Evolutionary conservation across 2,329 filamentous ascomycete genomes (phyloP).

Genomic region (Penicillium sp.): DNA sequence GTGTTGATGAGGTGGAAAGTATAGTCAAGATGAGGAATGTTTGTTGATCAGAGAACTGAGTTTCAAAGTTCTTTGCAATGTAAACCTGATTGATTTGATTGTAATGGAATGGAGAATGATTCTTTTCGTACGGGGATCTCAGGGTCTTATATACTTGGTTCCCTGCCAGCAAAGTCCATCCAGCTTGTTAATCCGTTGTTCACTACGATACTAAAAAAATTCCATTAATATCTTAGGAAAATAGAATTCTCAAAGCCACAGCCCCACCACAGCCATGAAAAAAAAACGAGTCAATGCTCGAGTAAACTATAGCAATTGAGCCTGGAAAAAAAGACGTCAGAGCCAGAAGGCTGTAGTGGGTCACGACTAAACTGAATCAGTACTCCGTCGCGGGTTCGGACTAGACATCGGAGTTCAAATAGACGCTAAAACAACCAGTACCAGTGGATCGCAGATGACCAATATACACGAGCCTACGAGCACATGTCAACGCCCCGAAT

Average conservation of each 20-base stretch:
- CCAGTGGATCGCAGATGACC: constrained; percentile 11
- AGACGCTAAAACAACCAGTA: background rate
- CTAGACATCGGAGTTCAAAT: constrained; percentile 4
- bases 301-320: background rate
- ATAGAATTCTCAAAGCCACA: constrained; percentile 6
- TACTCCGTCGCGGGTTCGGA: constrained; percentile 5
- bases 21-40: background rate
- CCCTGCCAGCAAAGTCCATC: background rate
- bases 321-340: constrained; percentile 8
- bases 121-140: background rate
- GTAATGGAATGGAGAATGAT: constrained; percentile 10
- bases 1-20: background rate
- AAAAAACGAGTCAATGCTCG: background rate
- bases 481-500: constrained; percentile 6
- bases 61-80: constrained; percentile 5
- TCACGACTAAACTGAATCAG: background rate
- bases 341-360: background rate
- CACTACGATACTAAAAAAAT: constrained; percentile 5
- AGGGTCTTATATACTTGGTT: constrained; percentile 17
- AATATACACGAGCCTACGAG: background rate
- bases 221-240: background rate
- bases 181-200: constrained; percentile 6
- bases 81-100: constrained; percentile 4
- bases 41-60: background rate
- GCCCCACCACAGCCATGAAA: constrained; percentile 7